Evolutionary conservation across 2,329 filamentous ascomycete genomes (phyloP), one percentile per base, ranked within the genome.

Genomic region (Neofusicoccum sp.): DNA sequence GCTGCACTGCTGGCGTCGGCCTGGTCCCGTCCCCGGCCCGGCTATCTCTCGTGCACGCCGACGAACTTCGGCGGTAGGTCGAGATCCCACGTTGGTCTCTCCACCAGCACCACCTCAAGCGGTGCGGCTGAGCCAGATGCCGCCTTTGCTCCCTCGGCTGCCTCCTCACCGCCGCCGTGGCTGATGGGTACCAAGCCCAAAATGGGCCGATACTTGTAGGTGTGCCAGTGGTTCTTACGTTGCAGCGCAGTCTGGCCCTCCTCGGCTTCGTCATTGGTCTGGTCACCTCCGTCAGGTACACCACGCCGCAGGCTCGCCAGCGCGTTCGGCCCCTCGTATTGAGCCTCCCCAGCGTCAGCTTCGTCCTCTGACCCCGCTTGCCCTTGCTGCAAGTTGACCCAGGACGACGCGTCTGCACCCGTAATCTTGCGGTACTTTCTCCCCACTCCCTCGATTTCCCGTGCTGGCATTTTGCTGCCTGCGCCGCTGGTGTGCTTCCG

Each of bases 131-230:
- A 62, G 53, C 70, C 71, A 31, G 45, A 31, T 68, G 60, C 31
- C 56, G n/a, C 45, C 53, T 57, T 58, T 14, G 40, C 34, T 67
- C 16, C 65, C 68, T 30, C 64, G 70, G 30, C 68, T 69, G 41
- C 66, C 59, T 64, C 82, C 74, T 44, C 80, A 78, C 36, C 85
- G 82, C 38, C 87, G 77, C 58, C 66, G 41, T 70, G 68, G 24
- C 77, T 79, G 33, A 89, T 75, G 16, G 84, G 81, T 20, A 86
- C 81, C 45, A 89, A 82, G 4, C 93, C 95, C 63, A 99, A 80
- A 67, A 99, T 92, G n/a, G 93, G 90, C 62, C 93, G 84, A 76
- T 98, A 99, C 75, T 96, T 96, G 81, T 89, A 92, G 4, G 93
- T 96, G 71, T 88, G 86, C 91, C 92, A 98, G 78, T 80, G 84